phyloP scores from a whole-genome alignment of 345 rosid species.

The Passiflora organensis region DNA sequence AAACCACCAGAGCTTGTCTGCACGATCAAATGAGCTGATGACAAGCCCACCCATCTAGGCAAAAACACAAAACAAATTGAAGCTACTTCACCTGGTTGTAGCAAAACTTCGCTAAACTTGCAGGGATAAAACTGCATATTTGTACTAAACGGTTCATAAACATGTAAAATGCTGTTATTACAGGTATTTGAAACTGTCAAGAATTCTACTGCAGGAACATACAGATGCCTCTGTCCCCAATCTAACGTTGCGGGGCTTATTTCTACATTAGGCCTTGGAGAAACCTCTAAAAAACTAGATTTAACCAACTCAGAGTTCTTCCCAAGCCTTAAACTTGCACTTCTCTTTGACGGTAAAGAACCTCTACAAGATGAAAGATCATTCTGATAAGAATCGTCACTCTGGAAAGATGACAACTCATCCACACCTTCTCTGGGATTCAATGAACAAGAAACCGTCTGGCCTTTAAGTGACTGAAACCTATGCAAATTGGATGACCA shows the following conservation, averaged over 20 bases:
- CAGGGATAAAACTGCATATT: conserved; percentile 58
- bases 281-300: conserved; percentile 28
- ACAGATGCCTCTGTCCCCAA: conserved; percentile 50
- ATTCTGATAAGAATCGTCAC: conserved; percentile 23
- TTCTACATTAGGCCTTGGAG: conserved; percentile 35
- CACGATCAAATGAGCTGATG: conserved; percentile 50
- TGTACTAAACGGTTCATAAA: conserved; percentile 57
- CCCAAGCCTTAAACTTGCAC: conserved; percentile 24
- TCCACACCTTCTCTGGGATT: conserved; percentile 27
- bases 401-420: conserved; percentile 29
- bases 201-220: conserved; percentile 49
- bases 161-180: conserved; percentile 52
- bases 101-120: conserved; percentile 45
- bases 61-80: conserved; percentile 62
- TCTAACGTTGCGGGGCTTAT: conserved; percentile 52
- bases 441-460: conserved; percentile 51
- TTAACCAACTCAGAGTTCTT: conserved; percentile 27
- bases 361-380: conserved; percentile 43
- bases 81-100: conserved; percentile 55
- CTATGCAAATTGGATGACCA: conserved; percentile 38
- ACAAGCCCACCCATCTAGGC: conserved; percentile 56
- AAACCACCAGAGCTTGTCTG: conserved; percentile 72
- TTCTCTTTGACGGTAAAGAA: conserved; percentile 26
- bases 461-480: conserved; percentile 42
- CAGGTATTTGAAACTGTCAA: conserved; percentile 51